A percentile compares a stretch with the other conserved stretches of the same genome.
phyloP scores from a whole-genome alignment of 2,329 filamentous ascomycete species.

The Metarhizium brunneum region DNA sequence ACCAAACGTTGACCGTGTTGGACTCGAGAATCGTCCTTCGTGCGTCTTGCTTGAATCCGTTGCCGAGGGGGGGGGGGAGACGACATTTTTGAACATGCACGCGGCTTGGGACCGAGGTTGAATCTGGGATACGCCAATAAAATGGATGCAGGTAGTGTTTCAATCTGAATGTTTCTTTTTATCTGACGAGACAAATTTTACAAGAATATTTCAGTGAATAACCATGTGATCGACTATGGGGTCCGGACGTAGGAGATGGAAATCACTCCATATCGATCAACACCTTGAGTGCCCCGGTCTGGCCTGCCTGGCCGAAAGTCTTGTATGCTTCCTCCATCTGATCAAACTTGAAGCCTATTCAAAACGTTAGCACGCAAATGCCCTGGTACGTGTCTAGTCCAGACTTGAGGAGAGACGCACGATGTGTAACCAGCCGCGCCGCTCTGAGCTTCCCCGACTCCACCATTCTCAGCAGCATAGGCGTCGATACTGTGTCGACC shows the following conservation, averaged over 20 bases:
- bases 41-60: too few relatives aligned
- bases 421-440: constrained; percentile 34
- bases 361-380: neutral
- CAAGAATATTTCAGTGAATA: too few relatives aligned
- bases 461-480: constrained; percentile 38
- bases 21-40: too few relatives aligned
- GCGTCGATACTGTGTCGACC: constrained; percentile 37
- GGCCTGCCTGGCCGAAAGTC: constrained; percentile 30
- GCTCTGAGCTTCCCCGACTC: constrained; percentile 31
- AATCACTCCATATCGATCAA: constrained; percentile 19
- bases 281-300: constrained; percentile 34
- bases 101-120: too few relatives aligned
- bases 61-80: too few relatives aligned
- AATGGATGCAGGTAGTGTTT: too few relatives aligned
- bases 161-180: too few relatives aligned
- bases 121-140: too few relatives aligned
- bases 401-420: constrained; percentile 15
- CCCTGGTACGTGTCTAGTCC: neutral
- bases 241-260: neutral
- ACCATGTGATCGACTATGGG: too few relatives aligned
- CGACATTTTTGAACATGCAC: too few relatives aligned
- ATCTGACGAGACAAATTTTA: too few relatives aligned
- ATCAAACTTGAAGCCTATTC: constrained; percentile 28
- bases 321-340: constrained; percentile 35
- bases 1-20: too few relatives aligned